Evolutionary conservation across 1,139 yeast genomes (phyloP), one percentile per base, ranked within the genome.

Genomic region (Martiniozyma asiatica): DNA sequence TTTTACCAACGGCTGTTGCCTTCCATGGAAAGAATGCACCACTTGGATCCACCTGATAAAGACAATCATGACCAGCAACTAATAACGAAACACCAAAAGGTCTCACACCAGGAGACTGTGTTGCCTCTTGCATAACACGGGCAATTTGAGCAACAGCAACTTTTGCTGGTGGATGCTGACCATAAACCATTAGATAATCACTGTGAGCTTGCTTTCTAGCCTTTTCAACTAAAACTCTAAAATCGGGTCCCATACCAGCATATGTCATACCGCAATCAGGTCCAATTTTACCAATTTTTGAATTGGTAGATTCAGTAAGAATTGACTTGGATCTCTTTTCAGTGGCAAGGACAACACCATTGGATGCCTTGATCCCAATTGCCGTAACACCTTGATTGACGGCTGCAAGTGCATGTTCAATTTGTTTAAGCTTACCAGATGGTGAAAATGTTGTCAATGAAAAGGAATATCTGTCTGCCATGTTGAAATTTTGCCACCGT

Each of bases 21-120:
- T 89, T 89, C 99, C 99, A 92, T n/a, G 98, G 97, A 68, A 84
- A 92, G 56, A 80, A 92, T 33, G 95, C 77, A 10, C 99, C 99
- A 5, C 94, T 80, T 5, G 99, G 99, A 59, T 92, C 98, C 29
- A 92, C 94, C 58, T 92, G 98, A 56, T 89, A 92, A 40, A 92
- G 65, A 50, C 82, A 84, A 52, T 92, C 98, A 54, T 82, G 72
- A 17, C 98, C 98, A 7, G 97, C 98, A 22, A 89, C 87, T 35
- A 92, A 63, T 38, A 92, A 64, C 7, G 96, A 84, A 12, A 92
- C 97, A 35, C 99, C 99, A 54, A 77, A 89, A 14, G 99, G 99
- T 53, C 99, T 72, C 40, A 89, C 95, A 53, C 97, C 99, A 35
- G 97, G 98, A 29, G 87, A 77, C 55, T 92, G 99, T 2, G 99